Evolutionary conservation across 108 stramenopile genomes (phyloP).

Genomic region (Nitzschia sp.): DNA sequence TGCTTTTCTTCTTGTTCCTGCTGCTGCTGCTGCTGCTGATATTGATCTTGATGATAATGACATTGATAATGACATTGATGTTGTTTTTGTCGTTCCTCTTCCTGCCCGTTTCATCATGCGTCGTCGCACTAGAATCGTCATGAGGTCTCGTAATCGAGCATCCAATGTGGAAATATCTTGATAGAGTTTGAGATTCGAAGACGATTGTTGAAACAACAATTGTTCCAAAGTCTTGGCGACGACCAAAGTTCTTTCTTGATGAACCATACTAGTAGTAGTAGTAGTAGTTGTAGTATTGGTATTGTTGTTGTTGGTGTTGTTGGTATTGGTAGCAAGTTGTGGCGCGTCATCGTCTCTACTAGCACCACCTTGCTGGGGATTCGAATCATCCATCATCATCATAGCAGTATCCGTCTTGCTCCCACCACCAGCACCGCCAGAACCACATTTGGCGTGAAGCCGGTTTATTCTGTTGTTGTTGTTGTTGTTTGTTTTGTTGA

Average conservation of each 20-base stretch:
- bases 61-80: neutral
- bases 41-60: neutral
- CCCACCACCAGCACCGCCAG: neutral
- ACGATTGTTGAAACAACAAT: neutral
- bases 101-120: neutral
- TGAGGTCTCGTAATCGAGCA: neutral
- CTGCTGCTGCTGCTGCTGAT: neutral
- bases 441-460: neutral
- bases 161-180: neutral
- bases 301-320: neutral
- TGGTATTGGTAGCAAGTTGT: neutral
- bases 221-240: constrained; percentile 1
- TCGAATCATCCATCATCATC: neutral
- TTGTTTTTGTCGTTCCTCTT: neutral
- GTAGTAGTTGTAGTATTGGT: too few species aligned
- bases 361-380: neutral
- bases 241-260: neutral
- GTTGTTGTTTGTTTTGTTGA: neutral
- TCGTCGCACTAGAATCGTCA: neutral
- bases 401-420: neutral
- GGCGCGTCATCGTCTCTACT: neutral
- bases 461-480: neutral
- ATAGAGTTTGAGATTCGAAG: neutral
- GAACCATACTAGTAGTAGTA: neutral
- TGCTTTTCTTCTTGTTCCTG: neutral